phyloP scores from a whole-genome alignment of 1,284 basidiomycete species.

The Pseudozyma hubeiensis region DNA sequence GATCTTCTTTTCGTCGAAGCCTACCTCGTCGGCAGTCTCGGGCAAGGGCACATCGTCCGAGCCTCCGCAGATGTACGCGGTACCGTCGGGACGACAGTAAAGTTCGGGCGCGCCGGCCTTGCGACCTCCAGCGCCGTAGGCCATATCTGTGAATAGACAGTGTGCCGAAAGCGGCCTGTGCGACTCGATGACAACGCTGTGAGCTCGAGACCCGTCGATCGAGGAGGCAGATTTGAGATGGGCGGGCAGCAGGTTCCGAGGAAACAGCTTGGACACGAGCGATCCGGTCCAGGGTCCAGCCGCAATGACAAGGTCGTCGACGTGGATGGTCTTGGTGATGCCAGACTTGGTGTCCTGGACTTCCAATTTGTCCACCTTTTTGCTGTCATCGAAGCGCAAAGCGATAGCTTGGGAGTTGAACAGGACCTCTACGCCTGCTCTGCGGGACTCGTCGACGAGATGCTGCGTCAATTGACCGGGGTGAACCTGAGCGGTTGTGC shows the following conservation, averaged over 20 bases:
- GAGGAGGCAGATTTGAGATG: slow-evolving; percentile 65
- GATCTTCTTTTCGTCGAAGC: slow-evolving; percentile 66
- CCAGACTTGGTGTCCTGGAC: slow-evolving; percentile 21
- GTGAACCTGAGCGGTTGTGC: slow-evolving; percentile 81
- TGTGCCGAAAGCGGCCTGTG: slow-evolving; percentile 66
- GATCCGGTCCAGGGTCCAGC: slow-evolving; percentile 82
- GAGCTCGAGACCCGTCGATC: slow-evolving; percentile 71
- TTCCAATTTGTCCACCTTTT: slow-evolving; percentile 38
- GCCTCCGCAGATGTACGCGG: slow-evolving; percentile 69
- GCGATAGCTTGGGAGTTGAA: slow-evolving; percentile 63
- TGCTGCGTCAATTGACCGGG: slow-evolving; percentile 82
- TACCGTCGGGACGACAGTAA: slow-evolving; percentile 68
- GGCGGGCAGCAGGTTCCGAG: slow-evolving; percentile 59
- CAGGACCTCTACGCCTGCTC: slow-evolving; percentile 70
- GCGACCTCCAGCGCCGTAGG: slow-evolving; percentile 57
- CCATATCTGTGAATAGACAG: slow-evolving; percentile 73
- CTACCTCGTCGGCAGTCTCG: slow-evolving; percentile 63
- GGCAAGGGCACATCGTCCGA: slow-evolving; percentile 70
- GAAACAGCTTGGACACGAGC: slow-evolving; percentile 73
- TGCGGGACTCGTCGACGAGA: slow-evolving; percentile 75
- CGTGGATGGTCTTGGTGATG: slow-evolving; percentile 18
- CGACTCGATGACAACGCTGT: slow-evolving; percentile 71
- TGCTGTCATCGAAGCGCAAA: slow-evolving; percentile 33
- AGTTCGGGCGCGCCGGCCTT: slow-evolving; percentile 54
- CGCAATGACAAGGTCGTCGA: slow-evolving; percentile 38